Percentiles rank a stretch among this genome's conserved stretches.
These are phyloP conservation scores for Thuidium tamariscinum DNA, from an alignment of 225 moss, liverwort and hornwort species.

Conservation along the genomic window DNA sequence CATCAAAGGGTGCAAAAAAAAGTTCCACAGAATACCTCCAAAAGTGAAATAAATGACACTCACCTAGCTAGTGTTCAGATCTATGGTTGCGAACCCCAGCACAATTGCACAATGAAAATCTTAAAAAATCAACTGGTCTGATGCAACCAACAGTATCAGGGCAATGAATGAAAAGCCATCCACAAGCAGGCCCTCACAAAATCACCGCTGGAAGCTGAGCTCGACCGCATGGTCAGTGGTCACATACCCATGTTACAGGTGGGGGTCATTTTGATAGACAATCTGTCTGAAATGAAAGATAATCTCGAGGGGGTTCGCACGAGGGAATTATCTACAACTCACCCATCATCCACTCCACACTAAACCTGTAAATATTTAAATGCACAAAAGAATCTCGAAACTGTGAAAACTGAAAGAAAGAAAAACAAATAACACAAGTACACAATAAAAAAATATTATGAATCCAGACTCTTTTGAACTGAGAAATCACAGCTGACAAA, in stretches of 20 bases:
- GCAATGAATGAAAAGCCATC: neutral
- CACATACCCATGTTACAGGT: neutral
- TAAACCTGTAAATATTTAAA: neutral
- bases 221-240: neutral
- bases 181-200: neutral
- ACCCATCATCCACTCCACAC: neutral
- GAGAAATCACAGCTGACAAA: neutral
- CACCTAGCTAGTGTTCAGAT: slow-evolving; percentile 14
- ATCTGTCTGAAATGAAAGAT: neutral
- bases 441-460: neutral
- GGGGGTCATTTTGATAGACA: neutral
- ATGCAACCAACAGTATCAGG: neutral
- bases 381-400: neutral
- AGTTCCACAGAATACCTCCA: neutral
- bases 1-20: neutral
- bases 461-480: neutral
- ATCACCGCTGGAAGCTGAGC: neutral
- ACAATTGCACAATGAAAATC: neutral
- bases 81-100: neutral
- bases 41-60: neutral
- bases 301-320: neutral
- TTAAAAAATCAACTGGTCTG: neutral
- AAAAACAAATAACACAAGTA: neutral
- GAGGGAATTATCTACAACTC: slow-evolving; percentile 31
- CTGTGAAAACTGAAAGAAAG: neutral